These are phyloP conservation scores for Lithospermum erythrorhizon DNA, from an alignment of 257 asterid genomes.

Conservation along the genomic window DNA sequence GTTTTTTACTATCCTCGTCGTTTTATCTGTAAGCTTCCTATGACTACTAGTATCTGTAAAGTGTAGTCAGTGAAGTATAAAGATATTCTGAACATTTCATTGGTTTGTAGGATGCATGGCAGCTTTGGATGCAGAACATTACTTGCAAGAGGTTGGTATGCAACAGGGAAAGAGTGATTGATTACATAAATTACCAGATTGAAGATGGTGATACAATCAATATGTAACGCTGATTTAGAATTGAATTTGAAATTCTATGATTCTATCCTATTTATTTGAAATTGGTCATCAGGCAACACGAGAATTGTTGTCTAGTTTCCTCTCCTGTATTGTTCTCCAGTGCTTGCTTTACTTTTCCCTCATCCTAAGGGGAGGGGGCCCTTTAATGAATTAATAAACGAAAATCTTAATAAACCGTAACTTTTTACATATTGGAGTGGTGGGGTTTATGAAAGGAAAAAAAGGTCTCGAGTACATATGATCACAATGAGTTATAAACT, in stretches of 20 bases:
- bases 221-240: not conserved
- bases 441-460: no score
- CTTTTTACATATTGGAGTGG: no score
- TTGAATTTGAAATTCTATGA: not conserved
- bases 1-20: not conserved
- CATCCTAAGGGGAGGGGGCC: no score
- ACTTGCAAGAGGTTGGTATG: conserved; percentile 73
- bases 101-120: conserved; percentile 91
- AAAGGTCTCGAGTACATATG: no score
- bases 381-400: no score
- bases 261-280: not conserved
- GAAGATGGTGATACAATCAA: not conserved
- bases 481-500: no score
- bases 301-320: no score
- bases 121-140: conserved; percentile 94
- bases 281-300: not conserved
- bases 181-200: conserved; percentile 20
- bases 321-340: no score
- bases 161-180: conserved; percentile 95
- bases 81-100: not conserved
- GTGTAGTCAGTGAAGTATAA: not conserved
- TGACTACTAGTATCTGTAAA: not conserved
- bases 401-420: no score
- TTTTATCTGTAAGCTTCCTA: not conserved
- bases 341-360: no score